Evolutionary conservation across 768 basidiomycete genomes (phyloP).

Genomic region (Cubamyces lactineus): DNA sequence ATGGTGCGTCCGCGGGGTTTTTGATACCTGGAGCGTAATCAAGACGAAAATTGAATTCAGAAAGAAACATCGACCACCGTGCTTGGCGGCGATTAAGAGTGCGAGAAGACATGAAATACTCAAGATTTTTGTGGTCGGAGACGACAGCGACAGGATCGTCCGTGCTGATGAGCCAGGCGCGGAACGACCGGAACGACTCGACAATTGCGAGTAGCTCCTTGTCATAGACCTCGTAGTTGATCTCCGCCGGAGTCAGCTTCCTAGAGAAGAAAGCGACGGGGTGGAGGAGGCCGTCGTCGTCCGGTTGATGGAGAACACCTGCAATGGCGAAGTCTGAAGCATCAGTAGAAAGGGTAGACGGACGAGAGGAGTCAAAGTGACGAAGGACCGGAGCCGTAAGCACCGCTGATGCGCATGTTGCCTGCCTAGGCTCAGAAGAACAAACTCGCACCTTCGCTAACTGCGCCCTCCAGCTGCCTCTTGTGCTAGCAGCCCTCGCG

Average conservation of each 20-base stretch:
- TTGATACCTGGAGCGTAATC: slow-evolving; percentile 38
- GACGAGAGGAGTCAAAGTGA: slow-evolving; percentile 25
- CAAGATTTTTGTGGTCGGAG: slow-evolving; percentile 40
- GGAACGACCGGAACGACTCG: slow-evolving; percentile 39
- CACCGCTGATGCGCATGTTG: no score
- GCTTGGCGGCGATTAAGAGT: slow-evolving; percentile 47
- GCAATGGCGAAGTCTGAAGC: slow-evolving; percentile 29
- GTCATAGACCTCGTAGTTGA: slow-evolving; percentile 51
- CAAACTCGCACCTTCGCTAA: no score
- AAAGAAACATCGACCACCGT: slow-evolving; percentile 15
- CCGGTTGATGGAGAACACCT: slow-evolving; percentile 22
- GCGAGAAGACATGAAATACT: slow-evolving; percentile 45
- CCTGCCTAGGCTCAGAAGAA: no score
- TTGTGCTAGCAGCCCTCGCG: no score
- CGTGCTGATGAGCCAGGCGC: slow-evolving; percentile 34
- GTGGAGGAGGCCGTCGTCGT: slow-evolving; percentile 30
- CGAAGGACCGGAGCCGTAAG: slow-evolving; percentile 26
- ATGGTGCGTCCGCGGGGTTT: slow-evolving; percentile 27
- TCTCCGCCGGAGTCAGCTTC: slow-evolving; percentile 25
- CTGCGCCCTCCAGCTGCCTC: no score
- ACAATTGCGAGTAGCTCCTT: slow-evolving; percentile 54
- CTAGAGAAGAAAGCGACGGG: slow-evolving; percentile 46
- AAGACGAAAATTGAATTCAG: slow-evolving; percentile 39
- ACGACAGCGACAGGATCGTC: slow-evolving; percentile 27
- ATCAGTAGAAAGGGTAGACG: slow-evolving; percentile 29